phyloP scores from a whole-genome alignment of 2,329 filamentous ascomycete genomes.

The Botrytis deweyae region DNA sequence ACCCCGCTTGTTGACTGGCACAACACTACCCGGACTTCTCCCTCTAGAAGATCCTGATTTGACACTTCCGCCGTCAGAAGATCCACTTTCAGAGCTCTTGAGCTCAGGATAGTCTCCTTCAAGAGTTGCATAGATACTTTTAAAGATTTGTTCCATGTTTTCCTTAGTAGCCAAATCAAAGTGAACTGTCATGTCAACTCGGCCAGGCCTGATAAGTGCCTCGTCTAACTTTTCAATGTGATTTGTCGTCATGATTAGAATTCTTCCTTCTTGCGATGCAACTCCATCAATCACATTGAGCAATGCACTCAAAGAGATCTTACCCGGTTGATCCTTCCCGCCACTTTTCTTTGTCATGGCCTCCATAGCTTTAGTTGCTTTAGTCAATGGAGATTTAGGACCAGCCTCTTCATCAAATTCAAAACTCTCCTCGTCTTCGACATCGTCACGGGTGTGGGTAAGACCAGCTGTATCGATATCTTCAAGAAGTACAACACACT shows the following conservation, averaged over 20 bases:
- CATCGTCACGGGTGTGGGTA: slow-evolving; percentile 47
- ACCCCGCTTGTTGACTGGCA: slow-evolving; percentile 24
- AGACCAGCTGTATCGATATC: slow-evolving; percentile 74
- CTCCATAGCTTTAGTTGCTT: background rate
- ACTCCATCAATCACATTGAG: slow-evolving; percentile 70
- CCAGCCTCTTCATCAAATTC: slow-evolving; percentile 11
- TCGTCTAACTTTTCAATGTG: slow-evolving; percentile 60
- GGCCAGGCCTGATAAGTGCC: slow-evolving; percentile 60
- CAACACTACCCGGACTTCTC: slow-evolving; percentile 39
- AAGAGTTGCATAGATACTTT: slow-evolving; percentile 42
- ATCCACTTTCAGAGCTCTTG: background rate
- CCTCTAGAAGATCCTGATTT: slow-evolving; percentile 50
- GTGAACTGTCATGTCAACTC: slow-evolving; percentile 59
- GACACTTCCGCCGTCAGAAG: slow-evolving; percentile 20
- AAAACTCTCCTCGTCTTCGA: slow-evolving; percentile 21
- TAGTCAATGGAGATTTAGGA: background rate
- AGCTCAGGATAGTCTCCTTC: slow-evolving; percentile 33
- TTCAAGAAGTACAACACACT: slow-evolving; percentile 72
- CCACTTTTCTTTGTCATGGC: slow-evolving; percentile 43
- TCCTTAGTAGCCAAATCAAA: slow-evolving; percentile 45
- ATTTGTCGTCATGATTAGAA: slow-evolving; percentile 72
- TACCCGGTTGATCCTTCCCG: slow-evolving; percentile 22
- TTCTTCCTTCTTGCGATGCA: slow-evolving; percentile 63
- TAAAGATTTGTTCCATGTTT: slow-evolving; percentile 38
- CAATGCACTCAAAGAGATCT: slow-evolving; percentile 60